Evolutionary conservation across 78 protist genomes (phyloP).

Genomic region (Emiliania huxleyi): DNA sequence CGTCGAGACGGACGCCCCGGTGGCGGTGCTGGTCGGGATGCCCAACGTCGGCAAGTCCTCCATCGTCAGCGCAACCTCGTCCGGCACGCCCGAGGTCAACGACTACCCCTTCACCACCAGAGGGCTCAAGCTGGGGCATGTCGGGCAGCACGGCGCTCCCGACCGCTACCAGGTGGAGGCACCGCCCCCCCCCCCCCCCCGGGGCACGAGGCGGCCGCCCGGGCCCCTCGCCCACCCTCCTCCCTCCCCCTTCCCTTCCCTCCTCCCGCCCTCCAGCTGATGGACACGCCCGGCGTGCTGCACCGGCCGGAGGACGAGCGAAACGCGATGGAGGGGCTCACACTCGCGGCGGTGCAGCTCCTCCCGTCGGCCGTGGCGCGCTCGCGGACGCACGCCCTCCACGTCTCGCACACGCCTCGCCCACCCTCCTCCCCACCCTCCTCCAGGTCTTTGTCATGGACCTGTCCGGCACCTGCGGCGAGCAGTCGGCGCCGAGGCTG

Average conservation of each 20-base stretch:
- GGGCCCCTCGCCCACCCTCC: no score
- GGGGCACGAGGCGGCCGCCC: no score
- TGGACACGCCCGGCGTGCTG: conserved; percentile 30
- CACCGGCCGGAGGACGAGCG: neutral
- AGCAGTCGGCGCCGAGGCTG: neutral
- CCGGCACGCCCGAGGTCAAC: conserved; percentile 8
- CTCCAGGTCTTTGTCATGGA: conserved; percentile 6
- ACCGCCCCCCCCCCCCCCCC: no score
- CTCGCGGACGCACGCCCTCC: no score
- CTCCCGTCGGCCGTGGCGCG: neutral
- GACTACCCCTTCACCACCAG: neutral
- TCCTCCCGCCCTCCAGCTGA: no score
- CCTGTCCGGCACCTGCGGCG: neutral
- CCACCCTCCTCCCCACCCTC: no score
- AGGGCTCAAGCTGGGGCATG: neutral
- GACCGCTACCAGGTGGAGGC: neutral
- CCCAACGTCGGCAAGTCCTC: conserved; percentile 27
- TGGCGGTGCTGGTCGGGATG: conserved; percentile 20
- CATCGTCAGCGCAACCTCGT: neutral
- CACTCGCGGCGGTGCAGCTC: neutral
- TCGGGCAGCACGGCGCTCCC: neutral
- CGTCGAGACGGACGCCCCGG: neutral
- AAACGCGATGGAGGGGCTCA: conserved; percentile 10
- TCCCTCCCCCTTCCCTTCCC: no score
- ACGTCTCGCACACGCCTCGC: no score